A percentile compares a stretch with the other conserved stretches of the same genome.
Conservation (phyloP, 73 alveolate species). For the Symbiodinium natans region DNA sequence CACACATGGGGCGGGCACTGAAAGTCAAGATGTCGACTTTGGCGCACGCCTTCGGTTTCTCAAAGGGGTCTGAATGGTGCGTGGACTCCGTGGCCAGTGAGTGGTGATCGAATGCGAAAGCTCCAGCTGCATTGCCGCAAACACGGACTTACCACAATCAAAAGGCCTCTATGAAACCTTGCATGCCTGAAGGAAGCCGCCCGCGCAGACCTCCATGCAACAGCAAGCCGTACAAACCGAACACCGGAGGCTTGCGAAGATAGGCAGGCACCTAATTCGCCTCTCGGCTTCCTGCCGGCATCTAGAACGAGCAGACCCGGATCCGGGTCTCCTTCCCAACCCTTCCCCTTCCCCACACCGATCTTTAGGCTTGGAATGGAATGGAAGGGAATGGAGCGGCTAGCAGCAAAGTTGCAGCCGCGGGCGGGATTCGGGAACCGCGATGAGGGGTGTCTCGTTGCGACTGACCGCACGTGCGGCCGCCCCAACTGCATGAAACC, state of each 20-base stretch:
- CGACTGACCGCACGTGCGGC: conserved; percentile 6
- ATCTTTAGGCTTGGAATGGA: neutral
- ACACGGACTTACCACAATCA: neutral
- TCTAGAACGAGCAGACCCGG: neutral
- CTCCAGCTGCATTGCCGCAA: neutral
- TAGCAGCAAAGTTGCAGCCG: neutral
- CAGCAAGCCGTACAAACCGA: neutral
- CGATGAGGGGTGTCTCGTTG: neutral
- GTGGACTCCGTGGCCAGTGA: conserved; percentile 20
- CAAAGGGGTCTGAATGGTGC: neutral
- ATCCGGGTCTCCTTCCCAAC: too few species aligned
- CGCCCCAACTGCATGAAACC: conserved; percentile 5
- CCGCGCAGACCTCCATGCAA: neutral
- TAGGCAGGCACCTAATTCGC: neutral
- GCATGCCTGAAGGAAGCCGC: conserved; percentile 1
- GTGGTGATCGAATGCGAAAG: neutral
- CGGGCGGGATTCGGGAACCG: neutral
- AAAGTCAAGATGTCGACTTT: neutral
- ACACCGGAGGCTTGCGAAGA: neutral
- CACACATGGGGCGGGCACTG: conserved; percentile 6
- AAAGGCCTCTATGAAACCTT: neutral
- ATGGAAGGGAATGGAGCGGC: neutral
- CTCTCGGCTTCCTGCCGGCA: neutral
- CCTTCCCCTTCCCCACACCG: neutral
- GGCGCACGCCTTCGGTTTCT: neutral